Base-by-base conservation (phyloP, 106 monocot genomes). In the Phalaenopsis aphrodite region DNA sequence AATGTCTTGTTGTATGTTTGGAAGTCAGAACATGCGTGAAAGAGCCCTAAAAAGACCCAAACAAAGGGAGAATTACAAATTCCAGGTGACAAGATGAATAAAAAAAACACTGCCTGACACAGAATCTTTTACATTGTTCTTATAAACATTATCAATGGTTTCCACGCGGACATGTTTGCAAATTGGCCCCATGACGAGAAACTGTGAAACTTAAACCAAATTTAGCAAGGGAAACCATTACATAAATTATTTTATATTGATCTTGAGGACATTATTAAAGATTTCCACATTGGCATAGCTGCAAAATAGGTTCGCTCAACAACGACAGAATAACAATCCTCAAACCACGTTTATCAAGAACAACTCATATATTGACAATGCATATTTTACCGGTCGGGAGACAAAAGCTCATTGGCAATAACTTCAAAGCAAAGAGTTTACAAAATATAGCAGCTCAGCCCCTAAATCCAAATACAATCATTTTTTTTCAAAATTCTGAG, bases 401-500 rank as follows among this genome's bases (percentile, higher is more conserved):
- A 5, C 4, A 21, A 4, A 64, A 64, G 64, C 21, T n/a, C 64
- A 64, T 21, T 23, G n/a, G 23, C 64, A 64, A 64, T 64, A 64
- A 64, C 52, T 52, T 14, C 52, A 52, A 12, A 21, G 2, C 19
- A 64, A 7, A 64, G 11, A 64, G 23, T 21, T 64, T 64, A 11
- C 19, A 64, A 21, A 64, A 1, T 5, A 64, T 23, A 64, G 23
- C 3, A 21, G 64, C 23, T 21, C n/a, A 64, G 64, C n/a, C 23
- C 64, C 11, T 21, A 8, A 21, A 64, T 21, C 3, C 21, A 6
- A 38, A 2, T 37, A 69, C 68, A 69, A 69, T 36, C 37, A 38
- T 69, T 38, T 37, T 37, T 65, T 69, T 37, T 69, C 38, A 10
- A 69, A 69, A 69, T 64, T 69, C 68, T 69, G 68, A 69, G 38